A percentile compares a stretch with the other conserved stretches of the same genome.
phyloP scores from a whole-genome alignment of 2,329 filamentous ascomycete species.

The Parafenestella ontariensis region DNA sequence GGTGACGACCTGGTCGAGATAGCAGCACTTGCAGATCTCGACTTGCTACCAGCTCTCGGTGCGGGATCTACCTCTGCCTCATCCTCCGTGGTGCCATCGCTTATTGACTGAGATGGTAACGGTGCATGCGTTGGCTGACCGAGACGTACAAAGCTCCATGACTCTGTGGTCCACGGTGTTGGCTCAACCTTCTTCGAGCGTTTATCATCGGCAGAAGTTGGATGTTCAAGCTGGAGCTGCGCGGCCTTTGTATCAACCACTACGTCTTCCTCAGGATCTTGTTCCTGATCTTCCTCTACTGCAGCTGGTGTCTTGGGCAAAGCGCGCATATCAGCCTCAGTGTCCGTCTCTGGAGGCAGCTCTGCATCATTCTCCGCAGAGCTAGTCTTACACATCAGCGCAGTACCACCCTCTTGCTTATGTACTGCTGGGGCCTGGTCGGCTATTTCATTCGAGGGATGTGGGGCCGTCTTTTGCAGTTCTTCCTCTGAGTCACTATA shows the following conservation, averaged over 20 bases:
- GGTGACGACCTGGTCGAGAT: slow-evolving; percentile 30
- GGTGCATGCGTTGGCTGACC: background rate
- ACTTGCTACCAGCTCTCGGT: slow-evolving; percentile 3
- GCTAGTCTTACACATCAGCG: background rate
- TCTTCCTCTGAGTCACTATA: slow-evolving; percentile 10
- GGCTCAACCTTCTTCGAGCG: background rate
- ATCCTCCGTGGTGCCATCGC: background rate
- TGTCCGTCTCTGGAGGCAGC: too few species aligned
- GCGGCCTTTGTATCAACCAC: background rate
- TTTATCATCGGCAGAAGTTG: background rate
- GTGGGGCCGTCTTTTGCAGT: background rate
- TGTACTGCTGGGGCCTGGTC: background rate
- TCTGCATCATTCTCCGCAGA: background rate
- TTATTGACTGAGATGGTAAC: background rate
- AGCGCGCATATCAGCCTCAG: background rate
- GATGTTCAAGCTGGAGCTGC: background rate
- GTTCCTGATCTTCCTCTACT: background rate
- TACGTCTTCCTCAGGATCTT: background rate
- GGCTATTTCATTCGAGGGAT: background rate
- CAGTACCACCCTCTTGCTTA: background rate
- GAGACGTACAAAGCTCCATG: slow-evolving; percentile 11
- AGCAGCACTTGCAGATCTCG: slow-evolving; percentile 18
- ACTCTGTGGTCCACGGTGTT: slow-evolving; percentile 4
- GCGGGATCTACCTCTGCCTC: slow-evolving; percentile 7
- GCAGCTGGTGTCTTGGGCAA: background rate